Evolutionary conservation across 2,329 filamentous ascomycete species (phyloP).

Genomic region (Trichoderma aggressivum): DNA sequence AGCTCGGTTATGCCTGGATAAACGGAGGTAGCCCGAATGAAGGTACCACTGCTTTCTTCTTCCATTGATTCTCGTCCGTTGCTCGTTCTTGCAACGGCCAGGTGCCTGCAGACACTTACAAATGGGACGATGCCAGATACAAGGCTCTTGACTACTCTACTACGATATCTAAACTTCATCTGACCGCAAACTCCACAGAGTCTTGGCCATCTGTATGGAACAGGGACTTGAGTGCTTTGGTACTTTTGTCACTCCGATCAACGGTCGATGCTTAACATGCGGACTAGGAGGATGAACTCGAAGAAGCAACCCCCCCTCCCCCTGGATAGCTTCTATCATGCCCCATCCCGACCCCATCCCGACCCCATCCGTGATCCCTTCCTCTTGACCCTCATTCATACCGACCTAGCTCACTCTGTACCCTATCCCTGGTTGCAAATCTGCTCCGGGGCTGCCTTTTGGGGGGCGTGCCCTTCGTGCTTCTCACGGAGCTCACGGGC

Average conservation of each 20-base stretch:
- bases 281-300: background rate
- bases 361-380: background rate
- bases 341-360: background rate
- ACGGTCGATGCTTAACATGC: background rate
- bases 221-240: background rate
- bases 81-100: background rate
- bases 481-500: background rate
- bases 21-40: no score
- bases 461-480: background rate
- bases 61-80: background rate
- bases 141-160: background rate
- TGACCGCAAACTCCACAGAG: background rate
- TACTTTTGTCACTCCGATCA: background rate
- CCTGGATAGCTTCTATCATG: background rate
- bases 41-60: background rate
- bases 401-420: background rate
- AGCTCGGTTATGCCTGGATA: background rate
- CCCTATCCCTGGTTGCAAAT: background rate
- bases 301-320: background rate
- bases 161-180: background rate
- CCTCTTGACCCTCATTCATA: background rate
- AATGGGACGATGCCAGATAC: background rate
- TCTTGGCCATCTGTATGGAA: background rate
- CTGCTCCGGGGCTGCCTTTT: background rate
- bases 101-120: background rate